A percentile compares a stretch with the other conserved stretches of the same genome.
Evolutionary conservation across 352 stramenopile species (phyloP).

Genomic region (Thalassiosira hispida): DNA sequence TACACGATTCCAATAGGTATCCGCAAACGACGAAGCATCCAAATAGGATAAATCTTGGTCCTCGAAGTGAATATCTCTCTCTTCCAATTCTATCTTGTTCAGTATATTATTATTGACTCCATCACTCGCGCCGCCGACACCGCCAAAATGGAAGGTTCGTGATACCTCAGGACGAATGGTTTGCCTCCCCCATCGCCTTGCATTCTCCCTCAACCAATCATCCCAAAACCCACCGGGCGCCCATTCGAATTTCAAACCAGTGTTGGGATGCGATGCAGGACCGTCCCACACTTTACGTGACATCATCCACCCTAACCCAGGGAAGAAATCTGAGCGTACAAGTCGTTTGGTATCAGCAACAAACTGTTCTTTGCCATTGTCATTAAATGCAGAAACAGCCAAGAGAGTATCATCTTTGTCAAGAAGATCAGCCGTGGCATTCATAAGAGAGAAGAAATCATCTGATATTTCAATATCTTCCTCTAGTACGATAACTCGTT

Average conservation of each 20-base stretch:
- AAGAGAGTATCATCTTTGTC: slow-evolving; percentile 79
- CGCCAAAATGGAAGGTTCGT: slow-evolving; percentile 88
- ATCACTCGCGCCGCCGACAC: slow-evolving; percentile 74
- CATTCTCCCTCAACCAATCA: slow-evolving; percentile 88
- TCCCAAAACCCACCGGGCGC: slow-evolving; percentile 87
- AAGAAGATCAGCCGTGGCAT: slow-evolving; percentile 81
- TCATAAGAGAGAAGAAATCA: slow-evolving; percentile 90
- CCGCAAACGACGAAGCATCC: slow-evolving; percentile 65
- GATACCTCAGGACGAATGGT: slow-evolving; percentile 88
- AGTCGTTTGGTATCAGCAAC: slow-evolving; percentile 69
- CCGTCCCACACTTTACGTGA: slow-evolving; percentile 76
- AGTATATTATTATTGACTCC: slow-evolving; percentile 77
- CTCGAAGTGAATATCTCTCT: slow-evolving; percentile 67
- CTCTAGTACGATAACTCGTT: slow-evolving; percentile 87
- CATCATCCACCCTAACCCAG: slow-evolving; percentile 91
- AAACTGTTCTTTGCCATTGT: slow-evolving; percentile 81
- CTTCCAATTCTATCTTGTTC: slow-evolving; percentile 78
- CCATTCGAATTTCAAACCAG: slow-evolving; percentile 64
- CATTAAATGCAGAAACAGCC: slow-evolving; percentile 87
- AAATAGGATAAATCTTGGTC: slow-evolving; percentile 83
- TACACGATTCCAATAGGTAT: slow-evolving; percentile 65
- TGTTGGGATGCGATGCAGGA: slow-evolving; percentile 40
- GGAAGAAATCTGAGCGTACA: slow-evolving; percentile 89
- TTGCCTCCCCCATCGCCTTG: slow-evolving; percentile 75
- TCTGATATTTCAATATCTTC: slow-evolving; percentile 87